Evolutionary conservation across 2,329 filamentous ascomycete species (phyloP), one percentile per base, ranked within the genome.

Genomic region (Davidsoniella australis): DNA sequence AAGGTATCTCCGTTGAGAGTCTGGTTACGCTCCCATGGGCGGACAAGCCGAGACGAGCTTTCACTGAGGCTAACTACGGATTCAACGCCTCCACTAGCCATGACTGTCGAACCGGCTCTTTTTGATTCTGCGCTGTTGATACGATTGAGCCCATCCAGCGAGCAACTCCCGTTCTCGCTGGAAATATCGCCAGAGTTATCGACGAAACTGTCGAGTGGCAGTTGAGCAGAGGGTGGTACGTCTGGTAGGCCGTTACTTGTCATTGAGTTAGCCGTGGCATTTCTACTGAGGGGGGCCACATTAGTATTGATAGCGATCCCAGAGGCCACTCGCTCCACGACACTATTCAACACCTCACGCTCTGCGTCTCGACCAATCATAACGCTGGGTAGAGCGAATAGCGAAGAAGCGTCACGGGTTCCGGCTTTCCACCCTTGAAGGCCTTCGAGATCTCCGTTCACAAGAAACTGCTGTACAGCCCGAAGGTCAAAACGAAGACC

Each of bases 351-450:
- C 37, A 75, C 73, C 43, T 79, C 70, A 40, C 77, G 78, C 60
- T 94, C 85, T 54, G 75, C 69, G 26, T 80, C 71, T 36, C 88
- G 76, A 3, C 89, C 89, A 55, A 94, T 83, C 71, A 93, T 86
- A 51, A 72, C 71, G 0, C 78, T 75, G 0, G 89, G 89, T 17
- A 95, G 72, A 56, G 87, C 82, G 64, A 95, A 95, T 60, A 93
- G 91, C 4, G 87, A 93, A 1, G 86, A 94, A 0, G 94, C 78
- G 62, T 96, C 89, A 51, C 80, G 85, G n/a, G 79, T 76, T 10
- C 77, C 88, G 53, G 93, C 79, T 54, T 76, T 71, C 70, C 85
- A 93, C 38, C 80, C 72, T 52, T 77, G 78, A 48, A 95, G 67
- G 1, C 79, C 78, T 47, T 75, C 66, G 53, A 73, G 71, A 57